Conservation (phyloP, 805 yeast species). For the Lipomyces starkeyi region DNA sequence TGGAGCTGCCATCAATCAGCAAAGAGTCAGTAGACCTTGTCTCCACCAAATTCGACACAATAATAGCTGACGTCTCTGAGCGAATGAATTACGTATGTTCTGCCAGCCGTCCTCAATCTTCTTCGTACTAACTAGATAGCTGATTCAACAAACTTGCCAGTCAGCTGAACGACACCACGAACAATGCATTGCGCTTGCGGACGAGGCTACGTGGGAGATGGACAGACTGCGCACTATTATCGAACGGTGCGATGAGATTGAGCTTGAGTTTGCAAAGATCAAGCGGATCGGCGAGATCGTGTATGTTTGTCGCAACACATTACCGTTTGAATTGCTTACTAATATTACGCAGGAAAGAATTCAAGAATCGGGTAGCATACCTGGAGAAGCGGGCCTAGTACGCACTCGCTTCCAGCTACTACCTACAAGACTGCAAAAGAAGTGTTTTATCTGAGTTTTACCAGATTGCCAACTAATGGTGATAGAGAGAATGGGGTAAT, state of each 20-base stretch:
- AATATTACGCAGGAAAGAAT: slow-evolving; percentile 24
- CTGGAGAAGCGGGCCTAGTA: slow-evolving; percentile 15
- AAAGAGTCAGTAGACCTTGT: slow-evolving; percentile 22
- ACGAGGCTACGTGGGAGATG: slow-evolving; percentile 30
- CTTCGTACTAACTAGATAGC: slow-evolving; percentile 9
- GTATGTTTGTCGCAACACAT: slow-evolving; percentile 12
- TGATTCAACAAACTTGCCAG: slow-evolving; percentile 32
- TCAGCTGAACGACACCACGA: slow-evolving; percentile 33
- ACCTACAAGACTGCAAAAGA: background rate
- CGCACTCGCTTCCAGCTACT: background rate
- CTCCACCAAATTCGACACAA: slow-evolving; percentile 22
- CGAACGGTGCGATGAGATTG: slow-evolving; percentile 34
- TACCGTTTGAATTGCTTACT: background rate
- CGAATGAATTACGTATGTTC: slow-evolving; percentile 27
- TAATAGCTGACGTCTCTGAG: slow-evolving; percentile 26
- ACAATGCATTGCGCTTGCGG: slow-evolving; percentile 31
- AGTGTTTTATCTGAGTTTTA: background rate
- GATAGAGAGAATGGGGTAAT: background rate
- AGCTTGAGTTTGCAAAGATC: slow-evolving; percentile 38
- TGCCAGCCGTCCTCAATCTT: background rate
- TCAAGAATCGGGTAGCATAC: slow-evolving; percentile 22
- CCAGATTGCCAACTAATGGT: background rate
- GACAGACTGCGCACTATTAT: slow-evolving; percentile 20
- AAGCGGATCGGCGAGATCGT: slow-evolving; percentile 35
- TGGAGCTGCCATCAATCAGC: slow-evolving; percentile 6